phyloP scores from a whole-genome alignment of 345 rosid species.

The Populus tremula region DNA sequence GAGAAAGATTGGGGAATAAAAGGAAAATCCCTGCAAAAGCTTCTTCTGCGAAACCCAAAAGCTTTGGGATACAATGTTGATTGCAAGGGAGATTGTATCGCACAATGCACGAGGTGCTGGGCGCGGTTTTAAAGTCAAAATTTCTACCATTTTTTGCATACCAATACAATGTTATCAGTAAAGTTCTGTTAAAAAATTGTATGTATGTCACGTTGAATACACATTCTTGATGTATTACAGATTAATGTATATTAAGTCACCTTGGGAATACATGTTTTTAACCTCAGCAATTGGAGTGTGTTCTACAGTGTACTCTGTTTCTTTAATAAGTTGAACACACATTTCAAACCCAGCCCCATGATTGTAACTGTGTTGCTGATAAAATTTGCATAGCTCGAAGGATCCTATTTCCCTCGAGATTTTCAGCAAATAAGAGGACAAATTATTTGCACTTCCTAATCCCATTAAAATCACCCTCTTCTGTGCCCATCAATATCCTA shows the following conservation, averaged over 20 bases:
- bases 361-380: no score
- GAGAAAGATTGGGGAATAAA: conserved; percentile 76
- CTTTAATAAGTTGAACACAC: background rate
- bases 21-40: conserved; percentile 63
- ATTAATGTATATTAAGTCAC: background rate
- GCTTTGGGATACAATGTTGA: conserved; percentile 87
- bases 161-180: background rate
- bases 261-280: background rate
- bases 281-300: background rate
- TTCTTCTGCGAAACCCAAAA: conserved; percentile 82
- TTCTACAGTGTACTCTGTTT: no score
- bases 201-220: background rate
- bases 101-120: conserved; percentile 91
- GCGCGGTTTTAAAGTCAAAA: conserved; percentile 57
- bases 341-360: background rate
- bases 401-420: no score
- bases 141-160: background rate
- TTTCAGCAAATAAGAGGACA: background rate
- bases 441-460: background rate
- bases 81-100: conserved; percentile 91
- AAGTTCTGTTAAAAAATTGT: background rate
- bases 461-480: background rate
- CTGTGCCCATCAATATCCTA: background rate
- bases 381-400: no score
- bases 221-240: background rate